Evolutionary conservation across 768 basidiomycete genomes (phyloP), one percentile per base, ranked within the genome.

Genomic region (Pulveroboletus sp.): DNA sequence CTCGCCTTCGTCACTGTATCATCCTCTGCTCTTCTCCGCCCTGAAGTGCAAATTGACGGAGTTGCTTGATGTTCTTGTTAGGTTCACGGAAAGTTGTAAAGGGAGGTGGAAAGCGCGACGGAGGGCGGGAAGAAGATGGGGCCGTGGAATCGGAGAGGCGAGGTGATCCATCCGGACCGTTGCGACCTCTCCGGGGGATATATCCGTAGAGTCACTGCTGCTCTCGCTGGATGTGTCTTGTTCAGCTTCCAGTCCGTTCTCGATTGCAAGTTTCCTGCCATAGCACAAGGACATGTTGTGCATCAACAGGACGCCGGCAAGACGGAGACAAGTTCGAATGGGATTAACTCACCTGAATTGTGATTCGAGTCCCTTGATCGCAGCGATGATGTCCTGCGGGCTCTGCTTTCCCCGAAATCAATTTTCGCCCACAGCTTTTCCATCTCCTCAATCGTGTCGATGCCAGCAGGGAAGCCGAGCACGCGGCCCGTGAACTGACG

Each of bases 401-500:
- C 24, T 32, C 14, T 50, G 41, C 45, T 50, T 55, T 1, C 45
- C 57, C 67, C 55, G 29, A 61, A 73, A 47, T 71, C 51, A 20
- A 71, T 57, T 5, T 44, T 57, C 7, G 63, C 57, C 73, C 67
- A 73, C 29, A 44, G 36, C 47, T 48, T 54, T 59, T 55, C 60
- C 68, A 64, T 70, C 57, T 56, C 58, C 44, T 53, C 61, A 29
- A 49, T 34, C 22, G 39, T 51, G 13, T 52, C 56, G 10, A 83
- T 67, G 1, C 77, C 79, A 1, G 75, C 65, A 1, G 85, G 85
- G 37, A 84, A 68, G 27, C 59, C 68, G 43, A 72, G 71, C 6
- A 71, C 71, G 10, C 72, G n/a, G n/a, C n/a, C n/a, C n/a, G n/a
- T 71, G 55, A 72, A 73, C 50, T 82, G 76, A 34, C 82, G 73